Evolutionary conservation across 805 yeast species (phyloP).

Genomic region (Myxozyma nipponensis): DNA sequence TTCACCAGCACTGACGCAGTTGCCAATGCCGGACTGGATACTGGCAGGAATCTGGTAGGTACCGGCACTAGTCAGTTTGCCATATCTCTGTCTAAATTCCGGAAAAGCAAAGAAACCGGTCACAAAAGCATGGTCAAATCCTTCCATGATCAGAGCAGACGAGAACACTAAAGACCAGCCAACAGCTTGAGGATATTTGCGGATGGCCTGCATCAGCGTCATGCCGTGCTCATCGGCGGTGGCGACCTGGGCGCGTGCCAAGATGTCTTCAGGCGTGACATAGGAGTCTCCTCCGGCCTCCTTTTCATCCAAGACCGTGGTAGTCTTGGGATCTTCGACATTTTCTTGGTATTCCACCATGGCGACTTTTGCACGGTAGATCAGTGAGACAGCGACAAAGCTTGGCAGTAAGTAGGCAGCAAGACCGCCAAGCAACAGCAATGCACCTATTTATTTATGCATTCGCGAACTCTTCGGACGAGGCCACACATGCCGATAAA

Average conservation of each 20-base stretch:
- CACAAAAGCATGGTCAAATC: constrained; percentile 45
- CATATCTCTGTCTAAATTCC: constrained; percentile 21
- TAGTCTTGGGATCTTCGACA: no score
- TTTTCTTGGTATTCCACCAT: no score
- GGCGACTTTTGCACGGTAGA: no score
- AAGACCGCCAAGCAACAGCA: no score
- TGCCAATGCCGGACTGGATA: constrained; percentile 33
- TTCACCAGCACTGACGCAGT: constrained; percentile 41
- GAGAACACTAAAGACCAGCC: constrained; percentile 47
- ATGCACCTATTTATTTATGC: no score
- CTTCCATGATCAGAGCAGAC: constrained; percentile 47
- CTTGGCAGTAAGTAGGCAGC: not conserved
- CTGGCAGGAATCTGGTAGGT: constrained; percentile 25
- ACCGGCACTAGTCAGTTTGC: not conserved
- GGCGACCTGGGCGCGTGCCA: no score
- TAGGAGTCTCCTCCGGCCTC: no score
- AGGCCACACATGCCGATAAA: no score
- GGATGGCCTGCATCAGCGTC: constrained; percentile 38
- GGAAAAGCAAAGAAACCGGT: constrained; percentile 46
- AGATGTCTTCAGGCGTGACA: no score
- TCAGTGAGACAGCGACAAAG: not conserved
- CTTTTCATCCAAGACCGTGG: no score
- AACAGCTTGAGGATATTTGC: constrained; percentile 43
- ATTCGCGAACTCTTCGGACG: no score
- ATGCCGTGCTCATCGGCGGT: constrained; percentile 33